Percentiles rank a stretch among this genome's conserved stretches.
These are phyloP conservation scores for Leccinellum albellum DNA, from an alignment of 768 basidiomycete genomes.

Conservation along the genomic window DNA sequence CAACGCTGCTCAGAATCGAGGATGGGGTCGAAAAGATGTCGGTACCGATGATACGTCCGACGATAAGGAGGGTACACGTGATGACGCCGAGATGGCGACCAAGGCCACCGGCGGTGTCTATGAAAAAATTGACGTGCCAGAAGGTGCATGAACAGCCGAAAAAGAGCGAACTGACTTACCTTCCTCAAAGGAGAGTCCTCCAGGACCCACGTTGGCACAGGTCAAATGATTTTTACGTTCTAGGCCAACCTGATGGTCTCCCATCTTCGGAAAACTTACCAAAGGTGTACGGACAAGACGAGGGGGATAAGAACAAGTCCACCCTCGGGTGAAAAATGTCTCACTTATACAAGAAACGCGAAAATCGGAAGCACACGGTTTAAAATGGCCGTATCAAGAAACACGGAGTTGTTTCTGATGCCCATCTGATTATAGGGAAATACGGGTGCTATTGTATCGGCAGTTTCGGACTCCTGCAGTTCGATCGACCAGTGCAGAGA, in stretches of 20 bases:
- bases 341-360: no score
- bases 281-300: conserved; percentile 4
- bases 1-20: conserved; percentile 51
- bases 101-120: conserved; percentile 51
- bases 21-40: conserved; percentile 62
- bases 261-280: conserved; percentile 1
- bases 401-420: not conserved
- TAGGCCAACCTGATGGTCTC: not conserved
- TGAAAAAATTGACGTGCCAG: not conserved
- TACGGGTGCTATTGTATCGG: not conserved
- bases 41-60: conserved; percentile 55
- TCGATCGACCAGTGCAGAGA: not conserved
- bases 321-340: not conserved
- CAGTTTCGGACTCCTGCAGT: not conserved
- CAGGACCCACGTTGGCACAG: conserved; percentile 32
- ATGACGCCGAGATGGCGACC: conserved; percentile 53
- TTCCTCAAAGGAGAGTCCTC: conserved; percentile 48
- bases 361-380: not conserved
- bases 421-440: not conserved
- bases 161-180: conserved; percentile 21
- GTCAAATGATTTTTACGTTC: not conserved
- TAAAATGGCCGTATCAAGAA: not conserved
- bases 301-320: not conserved
- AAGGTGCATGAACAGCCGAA: not conserved
- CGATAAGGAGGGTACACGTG: conserved; percentile 52